phyloP scores from a whole-genome alignment of 306 rosid genomes.

The Biancaea sappan region DNA sequence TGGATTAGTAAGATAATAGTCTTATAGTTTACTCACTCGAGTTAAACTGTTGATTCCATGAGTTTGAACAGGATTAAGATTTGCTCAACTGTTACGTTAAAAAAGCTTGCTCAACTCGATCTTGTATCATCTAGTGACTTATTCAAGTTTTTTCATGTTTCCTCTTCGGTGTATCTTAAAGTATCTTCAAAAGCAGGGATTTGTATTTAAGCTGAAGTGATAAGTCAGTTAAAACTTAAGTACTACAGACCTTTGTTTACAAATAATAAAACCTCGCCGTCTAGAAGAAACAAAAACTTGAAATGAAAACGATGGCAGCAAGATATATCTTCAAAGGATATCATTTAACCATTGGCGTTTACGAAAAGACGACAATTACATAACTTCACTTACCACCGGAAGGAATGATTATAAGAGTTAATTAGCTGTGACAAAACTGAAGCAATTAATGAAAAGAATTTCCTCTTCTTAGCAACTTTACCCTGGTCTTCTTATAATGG shows the following conservation, averaged over 20 bases:
- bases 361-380: not conserved
- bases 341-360: not conserved
- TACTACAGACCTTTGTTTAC: not conserved
- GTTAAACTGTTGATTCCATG: not conserved
- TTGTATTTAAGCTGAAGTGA: not conserved
- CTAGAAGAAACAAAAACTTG: not conserved
- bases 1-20: too few relatives aligned
- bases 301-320: not conserved
- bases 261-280: not conserved
- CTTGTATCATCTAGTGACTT: too few relatives aligned
- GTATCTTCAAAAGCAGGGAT: too few relatives aligned
- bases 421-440: not conserved
- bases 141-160: too few relatives aligned
- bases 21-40: too few relatives aligned
- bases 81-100: not conserved
- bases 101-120: not conserved
- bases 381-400: not conserved
- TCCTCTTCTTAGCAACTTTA: not conserved
- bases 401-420: not conserved
- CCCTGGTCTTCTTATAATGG: not conserved
- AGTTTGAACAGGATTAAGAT: not conserved
- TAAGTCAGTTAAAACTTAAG: not conserved
- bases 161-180: too few relatives aligned
- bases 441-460: not conserved
- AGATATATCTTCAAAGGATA: not conserved